Percentiles rank a stretch among this genome's conserved stretches.
phyloP scores from a whole-genome alignment of 2,329 filamentous ascomycete genomes.

The Penicillium sp. region DNA sequence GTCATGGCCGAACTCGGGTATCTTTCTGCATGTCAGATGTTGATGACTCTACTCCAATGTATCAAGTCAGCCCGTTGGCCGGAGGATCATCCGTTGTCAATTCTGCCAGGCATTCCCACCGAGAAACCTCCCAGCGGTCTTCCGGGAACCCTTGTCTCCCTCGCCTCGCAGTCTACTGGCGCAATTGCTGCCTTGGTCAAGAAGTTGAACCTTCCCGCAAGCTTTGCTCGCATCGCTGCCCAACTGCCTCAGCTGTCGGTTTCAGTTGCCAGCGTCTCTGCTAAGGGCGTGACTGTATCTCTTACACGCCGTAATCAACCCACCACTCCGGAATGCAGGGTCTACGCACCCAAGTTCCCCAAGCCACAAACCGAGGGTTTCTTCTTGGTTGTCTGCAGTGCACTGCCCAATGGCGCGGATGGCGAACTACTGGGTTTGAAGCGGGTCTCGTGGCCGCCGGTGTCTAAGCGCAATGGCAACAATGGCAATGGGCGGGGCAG shows the following conservation, averaged over 20 bases:
- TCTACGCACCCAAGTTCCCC: constrained; percentile 85
- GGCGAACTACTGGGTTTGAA: constrained; percentile 86
- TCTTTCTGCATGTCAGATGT: constrained; percentile 69
- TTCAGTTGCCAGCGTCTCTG: constrained; percentile 57
- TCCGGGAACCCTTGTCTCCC: constrained; percentile 31
- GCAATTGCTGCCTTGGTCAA: constrained; percentile 28
- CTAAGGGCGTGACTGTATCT: constrained; percentile 54
- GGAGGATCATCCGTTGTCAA: constrained; percentile 69
- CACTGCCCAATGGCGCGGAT: constrained; percentile 41
- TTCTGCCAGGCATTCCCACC: constrained; percentile 66
- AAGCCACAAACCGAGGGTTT: constrained; percentile 93
- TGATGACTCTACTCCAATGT: constrained; percentile 82
- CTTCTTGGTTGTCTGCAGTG: constrained; percentile 70
- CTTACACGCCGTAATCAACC: constrained; percentile 66
- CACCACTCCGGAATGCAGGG: constrained; percentile 63
- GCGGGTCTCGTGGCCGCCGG: constrained; percentile 68
- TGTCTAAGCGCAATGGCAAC: constrained; percentile 24
- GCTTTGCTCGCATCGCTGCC: constrained; percentile 57
- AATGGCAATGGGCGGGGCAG: constrained; percentile 11
- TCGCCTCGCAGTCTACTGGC: constrained; percentile 30
- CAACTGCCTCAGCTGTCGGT: constrained; percentile 68
- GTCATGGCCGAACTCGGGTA: constrained; percentile 86
- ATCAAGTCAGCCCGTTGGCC: constrained; percentile 94
- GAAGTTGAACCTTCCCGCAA: constrained; percentile 29
- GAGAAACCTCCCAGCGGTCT: constrained; percentile 26